Percentiles rank a stretch among this genome's conserved stretches.
phyloP scores from a whole-genome alignment of 2,329 filamentous ascomycete genomes.

The Clathrospora elynae region DNA sequence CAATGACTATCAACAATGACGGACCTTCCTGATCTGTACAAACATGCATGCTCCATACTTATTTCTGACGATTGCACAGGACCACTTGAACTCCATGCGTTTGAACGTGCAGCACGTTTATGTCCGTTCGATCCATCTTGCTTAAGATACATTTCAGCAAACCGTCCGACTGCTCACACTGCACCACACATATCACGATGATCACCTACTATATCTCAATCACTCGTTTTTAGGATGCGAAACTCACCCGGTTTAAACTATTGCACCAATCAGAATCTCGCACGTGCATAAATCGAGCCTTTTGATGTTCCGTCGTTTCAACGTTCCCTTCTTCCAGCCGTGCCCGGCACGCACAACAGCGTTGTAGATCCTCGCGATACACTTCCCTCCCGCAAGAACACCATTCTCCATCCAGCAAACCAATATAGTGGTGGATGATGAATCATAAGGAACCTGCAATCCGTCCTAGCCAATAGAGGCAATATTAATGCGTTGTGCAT shows the following conservation, averaged over 20 bases:
- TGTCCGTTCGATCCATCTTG: constrained; percentile 9
- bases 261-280: constrained; percentile 11
- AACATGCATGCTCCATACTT: too few relatives aligned
- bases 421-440: too few relatives aligned
- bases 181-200: constrained; percentile 1
- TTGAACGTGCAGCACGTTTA: constrained; percentile 5
- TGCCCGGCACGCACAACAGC: neutral
- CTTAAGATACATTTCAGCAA: constrained; percentile 9
- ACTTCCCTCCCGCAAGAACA: too few relatives aligned
- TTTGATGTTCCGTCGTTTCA: constrained; percentile 4
- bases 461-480: too few relatives aligned
- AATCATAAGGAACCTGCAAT: too few relatives aligned
- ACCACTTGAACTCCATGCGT: constrained; percentile 8
- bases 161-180: constrained; percentile 5
- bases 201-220: constrained; percentile 9
- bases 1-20: constrained; percentile 11
- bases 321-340: constrained; percentile 6
- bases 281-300: constrained; percentile 2
- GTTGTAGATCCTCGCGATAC: constrained; percentile 2
- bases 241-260: constrained; percentile 8
- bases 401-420: too few relatives aligned
- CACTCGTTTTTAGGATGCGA: constrained; percentile 5
- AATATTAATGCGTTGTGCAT: too few relatives aligned
- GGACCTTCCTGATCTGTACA: constrained; percentile 27
- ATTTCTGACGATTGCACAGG: too few relatives aligned